phyloP scores from a whole-genome alignment of 2,329 filamentous ascomycete genomes.

The Arthrinium puccinioides region DNA sequence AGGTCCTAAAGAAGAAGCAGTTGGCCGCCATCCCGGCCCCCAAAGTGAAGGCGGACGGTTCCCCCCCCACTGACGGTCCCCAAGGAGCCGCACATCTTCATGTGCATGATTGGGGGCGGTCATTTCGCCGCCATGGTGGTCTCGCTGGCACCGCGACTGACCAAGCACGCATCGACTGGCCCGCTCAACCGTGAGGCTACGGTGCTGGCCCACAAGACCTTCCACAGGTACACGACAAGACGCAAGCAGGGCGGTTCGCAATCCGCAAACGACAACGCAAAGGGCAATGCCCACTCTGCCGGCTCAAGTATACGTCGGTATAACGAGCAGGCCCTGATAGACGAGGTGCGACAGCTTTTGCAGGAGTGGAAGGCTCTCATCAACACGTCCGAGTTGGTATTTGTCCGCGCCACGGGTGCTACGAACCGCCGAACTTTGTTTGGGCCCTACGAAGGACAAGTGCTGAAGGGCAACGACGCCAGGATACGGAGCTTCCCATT shows the following conservation, averaged over 20 bases:
- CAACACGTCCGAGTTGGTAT: slow-evolving; percentile 76
- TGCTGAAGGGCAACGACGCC: slow-evolving; percentile 70
- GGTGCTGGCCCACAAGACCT: slow-evolving; percentile 92
- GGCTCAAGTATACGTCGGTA: slow-evolving; percentile 85
- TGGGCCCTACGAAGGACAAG: slow-evolving; percentile 83
- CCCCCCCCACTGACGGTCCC: slow-evolving; percentile 36
- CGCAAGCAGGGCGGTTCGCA: slow-evolving; percentile 95
- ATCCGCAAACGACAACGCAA: slow-evolving; percentile 88
- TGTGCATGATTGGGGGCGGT: slow-evolving; percentile 97
- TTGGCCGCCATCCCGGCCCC: slow-evolving; percentile 52
- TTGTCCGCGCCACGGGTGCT: slow-evolving; percentile 80
- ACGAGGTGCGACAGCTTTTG: slow-evolving; percentile 79
- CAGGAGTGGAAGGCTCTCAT: slow-evolving; percentile 80
- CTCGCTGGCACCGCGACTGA: slow-evolving; percentile 72
- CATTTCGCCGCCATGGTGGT: slow-evolving; percentile 98
- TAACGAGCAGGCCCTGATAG: slow-evolving; percentile 83
- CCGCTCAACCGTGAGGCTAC: slow-evolving; percentile 77
- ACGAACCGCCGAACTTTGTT: slow-evolving; percentile 85
- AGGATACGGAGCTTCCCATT: slow-evolving; percentile 87
- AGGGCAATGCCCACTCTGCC: slow-evolving; percentile 88
- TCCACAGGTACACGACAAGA: slow-evolving; percentile 93
- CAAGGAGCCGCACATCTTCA: slow-evolving; percentile 78
- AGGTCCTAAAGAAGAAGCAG: slow-evolving; percentile 70
- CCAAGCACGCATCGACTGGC: slow-evolving; percentile 58
- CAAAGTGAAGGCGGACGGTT: slow-evolving; percentile 50